Base-by-base conservation (phyloP, 306 rosid genomes). In the Delonix regia region DNA sequence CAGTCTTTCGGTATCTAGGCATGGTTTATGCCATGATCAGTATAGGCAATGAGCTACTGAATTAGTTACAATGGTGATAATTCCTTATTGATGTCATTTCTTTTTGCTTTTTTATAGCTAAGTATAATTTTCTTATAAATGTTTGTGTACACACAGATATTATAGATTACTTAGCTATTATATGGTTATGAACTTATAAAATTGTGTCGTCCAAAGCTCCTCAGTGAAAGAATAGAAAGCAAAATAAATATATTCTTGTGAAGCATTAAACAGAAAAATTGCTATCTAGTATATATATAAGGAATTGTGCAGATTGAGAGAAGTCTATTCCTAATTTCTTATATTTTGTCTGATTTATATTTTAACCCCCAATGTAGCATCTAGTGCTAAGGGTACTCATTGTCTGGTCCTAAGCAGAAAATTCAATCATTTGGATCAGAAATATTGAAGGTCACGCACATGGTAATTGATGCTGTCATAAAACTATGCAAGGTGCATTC, bases 401-500 rank as follows among this genome's bases (percentile, higher is more conserved):
- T 75, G 51, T 85, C 38, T 68, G 30, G 27, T 66, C 33, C 49
- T 66, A 73, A 83, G 87, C 89, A 94, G 99, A 88, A 83, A 82
- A 81, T 86, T 60, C 87, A 77, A 74, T 71, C 87, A 56, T 80
- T 79, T 88, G 90, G 87, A 79, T 61, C 95, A 45, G 94, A 88
- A 77, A 73, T 86, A 38, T 76, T 85, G 80, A 92, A 87, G 85
- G 87, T 75, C 13, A 64, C 82, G 36, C 95, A 82, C 45, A 71
- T 38, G 59, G 85, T 86, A 78, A 88, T 88, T 86, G 97, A 88
- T 73, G 86, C 85, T 33, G 82, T 78, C 21, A 78, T 94, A 76
- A 90, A 84, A 80, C 84, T 94, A 48, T 92, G 97, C 81, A 87
- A 84, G 78, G 85, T 56, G 25, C 82, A 80, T 74, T 85, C 88